Conservation (phyloP, 2,329 filamentous ascomycete species). For the Monosporascus cannonballus region DNA sequence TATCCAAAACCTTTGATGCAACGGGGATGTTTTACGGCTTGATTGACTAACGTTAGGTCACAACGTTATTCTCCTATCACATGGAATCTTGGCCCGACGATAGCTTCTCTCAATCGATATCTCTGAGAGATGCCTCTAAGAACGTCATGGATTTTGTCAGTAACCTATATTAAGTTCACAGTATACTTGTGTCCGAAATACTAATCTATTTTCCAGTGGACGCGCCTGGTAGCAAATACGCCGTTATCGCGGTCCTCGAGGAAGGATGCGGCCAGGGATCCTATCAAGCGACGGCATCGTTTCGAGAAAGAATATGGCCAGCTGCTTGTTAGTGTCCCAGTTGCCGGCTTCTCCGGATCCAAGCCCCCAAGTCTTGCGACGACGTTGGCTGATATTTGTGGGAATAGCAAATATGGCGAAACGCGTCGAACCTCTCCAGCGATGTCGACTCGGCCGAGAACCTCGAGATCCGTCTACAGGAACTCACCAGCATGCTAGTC, state of each 20-base stretch:
- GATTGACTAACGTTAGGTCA: neutral
- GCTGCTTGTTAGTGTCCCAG: conserved; percentile 43
- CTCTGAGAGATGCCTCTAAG: conserved; percentile 38
- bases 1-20: too few species aligned
- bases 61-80: neutral
- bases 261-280: conserved; percentile 57
- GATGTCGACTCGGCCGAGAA: conserved; percentile 58
- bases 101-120: conserved; percentile 6
- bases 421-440: conserved; percentile 51
- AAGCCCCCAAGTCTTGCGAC: too few species aligned
- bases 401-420: conserved; percentile 53
- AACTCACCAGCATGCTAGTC: conserved; percentile 66
- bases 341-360: conserved; percentile 1
- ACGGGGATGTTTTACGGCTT: too few species aligned
- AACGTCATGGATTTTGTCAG: conserved; percentile 53
- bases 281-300: conserved; percentile 56
- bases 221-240: conserved; percentile 58
- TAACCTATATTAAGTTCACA: conserved; percentile 3
- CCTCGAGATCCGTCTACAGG: conserved; percentile 56
- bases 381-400: neutral
- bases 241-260: conserved; percentile 50
- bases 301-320: conserved; percentile 62
- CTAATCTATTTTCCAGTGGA: conserved; percentile 45
- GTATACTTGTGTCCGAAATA: conserved; percentile 3
- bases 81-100: neutral